phyloP scores from a whole-genome alignment of 2,329 filamentous ascomycete species.

The Penicillium sp. region DNA sequence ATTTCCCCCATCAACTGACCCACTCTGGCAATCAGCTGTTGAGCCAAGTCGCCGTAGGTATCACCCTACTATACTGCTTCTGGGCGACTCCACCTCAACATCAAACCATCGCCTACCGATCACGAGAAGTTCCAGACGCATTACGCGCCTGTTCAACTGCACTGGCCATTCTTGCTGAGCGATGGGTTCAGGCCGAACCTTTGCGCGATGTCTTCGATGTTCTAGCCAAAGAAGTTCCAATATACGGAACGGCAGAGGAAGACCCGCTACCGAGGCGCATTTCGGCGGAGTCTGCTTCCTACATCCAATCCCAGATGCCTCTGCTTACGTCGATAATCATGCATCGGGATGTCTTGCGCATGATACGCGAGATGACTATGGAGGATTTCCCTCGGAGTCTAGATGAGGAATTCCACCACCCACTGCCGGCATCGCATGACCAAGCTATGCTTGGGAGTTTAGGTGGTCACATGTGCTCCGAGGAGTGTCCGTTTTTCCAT shows the following conservation, averaged over 20 bases:
- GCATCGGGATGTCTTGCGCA: conserved; percentile 15
- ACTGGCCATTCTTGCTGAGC: conserved; percentile 16
- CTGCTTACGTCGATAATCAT: conserved; percentile 10
- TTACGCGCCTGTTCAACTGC: conserved; percentile 18
- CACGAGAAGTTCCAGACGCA: conserved; percentile 8
- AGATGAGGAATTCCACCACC: neutral
- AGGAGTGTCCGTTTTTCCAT: conserved; percentile 12
- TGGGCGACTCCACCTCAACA: conserved; percentile 15
- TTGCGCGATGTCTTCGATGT: conserved; percentile 18
- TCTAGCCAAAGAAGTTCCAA: conserved; percentile 9
- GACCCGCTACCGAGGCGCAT: neutral
- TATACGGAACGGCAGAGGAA: neutral
- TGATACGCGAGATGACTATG: conserved; percentile 13
- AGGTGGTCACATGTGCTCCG: conserved; percentile 8
- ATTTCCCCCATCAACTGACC: neutral
- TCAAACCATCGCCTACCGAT: conserved; percentile 6
- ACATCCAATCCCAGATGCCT: conserved; percentile 6
- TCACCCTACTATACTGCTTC: conserved; percentile 20
- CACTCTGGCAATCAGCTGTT: conserved; percentile 9
- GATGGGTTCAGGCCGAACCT: conserved; percentile 18
- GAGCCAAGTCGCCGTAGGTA: conserved; percentile 17
- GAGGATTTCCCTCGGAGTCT: conserved; percentile 13
- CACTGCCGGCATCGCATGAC: neutral
- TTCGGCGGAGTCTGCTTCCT: conserved; percentile 5
- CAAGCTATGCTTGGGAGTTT: neutral